A percentile compares a stretch with the other conserved stretches of the same genome.
Conservation (phyloP, 805 yeast species). For the Ogataea pini region DNA sequence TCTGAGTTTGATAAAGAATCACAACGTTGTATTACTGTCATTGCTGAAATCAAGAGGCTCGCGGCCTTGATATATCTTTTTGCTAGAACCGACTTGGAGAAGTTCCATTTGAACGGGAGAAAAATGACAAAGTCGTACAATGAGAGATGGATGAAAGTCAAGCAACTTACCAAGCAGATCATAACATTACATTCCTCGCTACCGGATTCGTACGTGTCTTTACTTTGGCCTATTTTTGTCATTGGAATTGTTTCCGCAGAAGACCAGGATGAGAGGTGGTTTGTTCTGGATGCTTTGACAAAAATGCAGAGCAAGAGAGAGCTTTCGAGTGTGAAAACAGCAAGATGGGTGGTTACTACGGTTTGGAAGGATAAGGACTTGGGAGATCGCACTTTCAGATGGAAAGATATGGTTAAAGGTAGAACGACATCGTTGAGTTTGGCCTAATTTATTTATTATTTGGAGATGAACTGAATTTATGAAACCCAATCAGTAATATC, state of each 20-base stretch:
- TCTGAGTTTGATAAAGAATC: conserved; percentile 21
- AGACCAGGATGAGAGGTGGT: conserved; percentile 43
- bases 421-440: conserved; percentile 41
- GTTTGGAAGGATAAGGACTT: conserved; percentile 45
- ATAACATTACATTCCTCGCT: conserved; percentile 26
- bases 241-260: conserved; percentile 38
- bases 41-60: conserved; percentile 42
- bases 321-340: conserved; percentile 40
- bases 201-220: conserved; percentile 38
- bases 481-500: conserved; percentile 16
- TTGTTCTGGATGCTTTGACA: conserved; percentile 36
- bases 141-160: conserved; percentile 19
- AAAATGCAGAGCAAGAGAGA: conserved; percentile 40
- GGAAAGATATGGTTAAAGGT: conserved; percentile 42
- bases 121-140: conserved; percentile 3
- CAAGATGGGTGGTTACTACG: conserved; percentile 35
- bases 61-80: conserved; percentile 38
- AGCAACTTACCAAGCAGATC: conserved; percentile 24
- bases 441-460: conserved; percentile 30
- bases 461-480: conserved; percentile 4
- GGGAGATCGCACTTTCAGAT: conserved; percentile 28
- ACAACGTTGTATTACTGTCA: conserved; percentile 27
- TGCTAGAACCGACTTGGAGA: conserved; percentile 38
- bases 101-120: conserved; percentile 20
- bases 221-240: conserved; percentile 44